Conservation (phyloP, 2,329 filamentous ascomycete genomes). For the Diaporthe longicolla region DNA sequence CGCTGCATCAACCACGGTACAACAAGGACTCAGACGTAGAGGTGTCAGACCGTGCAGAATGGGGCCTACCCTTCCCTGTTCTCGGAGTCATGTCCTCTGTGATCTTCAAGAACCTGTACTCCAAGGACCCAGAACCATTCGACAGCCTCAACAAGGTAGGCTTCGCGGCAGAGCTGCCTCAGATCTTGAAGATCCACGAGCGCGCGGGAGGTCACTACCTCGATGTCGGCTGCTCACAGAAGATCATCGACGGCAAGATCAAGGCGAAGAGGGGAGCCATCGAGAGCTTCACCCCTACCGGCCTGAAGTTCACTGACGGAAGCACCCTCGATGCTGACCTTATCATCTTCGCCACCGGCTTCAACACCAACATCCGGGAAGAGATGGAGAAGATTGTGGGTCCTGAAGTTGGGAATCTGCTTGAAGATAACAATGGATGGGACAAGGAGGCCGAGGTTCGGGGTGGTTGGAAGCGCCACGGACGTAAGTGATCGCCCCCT, state of each 20-base stretch:
- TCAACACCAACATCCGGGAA: constrained; percentile 9
- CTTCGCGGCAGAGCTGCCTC: not conserved
- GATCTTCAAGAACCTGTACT: constrained; percentile 14
- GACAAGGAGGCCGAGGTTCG: constrained; percentile 9
- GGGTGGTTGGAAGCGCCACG: constrained; percentile 1
- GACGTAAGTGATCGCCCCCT: not conserved
- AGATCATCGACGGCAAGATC: constrained; percentile 70
- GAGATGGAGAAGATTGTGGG: not conserved
- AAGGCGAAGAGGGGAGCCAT: constrained; percentile 67
- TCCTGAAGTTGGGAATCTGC: not conserved
- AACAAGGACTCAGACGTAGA: constrained; percentile 11
- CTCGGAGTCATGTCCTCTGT: not conserved
- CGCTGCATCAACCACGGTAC: constrained; percentile 4
- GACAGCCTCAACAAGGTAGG: not conserved
- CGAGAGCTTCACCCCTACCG: constrained; percentile 57
- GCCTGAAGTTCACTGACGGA: constrained; percentile 63
- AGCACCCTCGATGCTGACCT: constrained; percentile 66
- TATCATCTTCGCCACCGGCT: constrained; percentile 69
- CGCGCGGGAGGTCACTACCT: constrained; percentile 74
- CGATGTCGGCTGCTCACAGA: constrained; percentile 66
- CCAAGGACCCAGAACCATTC: constrained; percentile 1
- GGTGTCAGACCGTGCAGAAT: not conserved
- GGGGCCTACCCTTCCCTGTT: not conserved
- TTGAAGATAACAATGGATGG: not conserved
- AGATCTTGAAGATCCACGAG: constrained; percentile 47